Base-by-base conservation (phyloP, 768 basidiomycete genomes). In the Mycena olivaceomarginata region DNA sequence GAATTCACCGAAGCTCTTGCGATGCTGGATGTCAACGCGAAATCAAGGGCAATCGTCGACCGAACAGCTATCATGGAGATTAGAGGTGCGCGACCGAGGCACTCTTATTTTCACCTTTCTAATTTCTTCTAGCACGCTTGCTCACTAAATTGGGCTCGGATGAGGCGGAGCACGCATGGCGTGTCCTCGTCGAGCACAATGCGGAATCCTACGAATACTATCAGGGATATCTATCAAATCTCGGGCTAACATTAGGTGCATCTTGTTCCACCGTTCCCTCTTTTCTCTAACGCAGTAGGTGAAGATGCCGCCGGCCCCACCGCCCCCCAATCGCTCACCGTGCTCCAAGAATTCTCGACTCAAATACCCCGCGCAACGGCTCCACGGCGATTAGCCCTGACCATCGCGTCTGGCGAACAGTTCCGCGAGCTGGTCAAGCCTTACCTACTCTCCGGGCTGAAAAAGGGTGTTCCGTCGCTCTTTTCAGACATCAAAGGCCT, bases 401-500 rank as follows among this genome's bases (percentile, higher is more conserved):
- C 89, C 7, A 86, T 97, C 66, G 90, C 95, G 0, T 82, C 89
- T 18, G 95, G 92, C 25, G 92, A 94, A 22, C 86, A 90, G 25
- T 99, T 99, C 87, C 90, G 87, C 68, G 84, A 88, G 41, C 88
- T 95, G 13, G 91, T 91, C 8, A 88, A 89, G 72, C 85, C 90
- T 5, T 99, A 99, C 84, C 85, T 99, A 63, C 81, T 89, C 8
- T 87, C 89, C 5, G 95, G 92, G 11, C 88, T 99, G 15, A 90
- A 89, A 56, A 96, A 96, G 82, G 98, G 98, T 78, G 89, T 99
- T 51, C 98, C 98, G 3, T 98, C 97, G 3, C 88, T 99, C 2
- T 99, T 99, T 82, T 92, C 94, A 18, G 98, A 99, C 85, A 82
- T 99, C 83, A 99, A 99, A 83, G 88, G 93, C 0, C 90, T 99